phyloP scores from a whole-genome alignment of 768 basidiomycete species.

The Tulasnella sp. region DNA sequence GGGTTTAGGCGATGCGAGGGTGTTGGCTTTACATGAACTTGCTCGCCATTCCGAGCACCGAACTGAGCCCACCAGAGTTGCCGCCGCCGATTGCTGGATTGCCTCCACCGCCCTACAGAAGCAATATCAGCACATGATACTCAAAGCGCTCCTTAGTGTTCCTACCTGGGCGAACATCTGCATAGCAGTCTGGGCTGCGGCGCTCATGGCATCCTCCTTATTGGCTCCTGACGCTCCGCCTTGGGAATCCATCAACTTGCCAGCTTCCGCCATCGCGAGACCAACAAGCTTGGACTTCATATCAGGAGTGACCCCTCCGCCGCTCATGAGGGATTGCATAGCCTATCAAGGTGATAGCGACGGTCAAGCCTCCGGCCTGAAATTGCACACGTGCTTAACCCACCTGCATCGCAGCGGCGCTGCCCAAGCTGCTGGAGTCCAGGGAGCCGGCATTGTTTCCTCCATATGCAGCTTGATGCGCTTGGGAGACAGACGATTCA shows the following conservation, averaged over 20 bases:
- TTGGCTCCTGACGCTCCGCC: slow-evolving; percentile 46
- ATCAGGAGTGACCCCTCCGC: background rate
- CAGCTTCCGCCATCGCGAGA: slow-evolving; percentile 71
- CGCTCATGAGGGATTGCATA: slow-evolving; percentile 26
- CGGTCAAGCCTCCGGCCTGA: background rate
- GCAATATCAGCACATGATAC: slow-evolving; percentile 16
- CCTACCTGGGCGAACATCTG: slow-evolving; percentile 51
- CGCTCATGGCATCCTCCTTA: slow-evolving; percentile 69
- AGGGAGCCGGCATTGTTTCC: background rate
- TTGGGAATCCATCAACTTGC: slow-evolving; percentile 60
- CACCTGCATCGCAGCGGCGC: slow-evolving; percentile 13
- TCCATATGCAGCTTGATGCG: slow-evolving; percentile 1
- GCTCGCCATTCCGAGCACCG: background rate
- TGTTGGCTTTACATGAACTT: background rate
- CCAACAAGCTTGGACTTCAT: slow-evolving; percentile 48
- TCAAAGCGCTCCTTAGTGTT: slow-evolving; percentile 9
- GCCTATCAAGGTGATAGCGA: background rate
- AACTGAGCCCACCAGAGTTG: background rate
- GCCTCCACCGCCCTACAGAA: slow-evolving; percentile 31
- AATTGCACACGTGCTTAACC: background rate
- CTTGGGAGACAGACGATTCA: slow-evolving; percentile 5
- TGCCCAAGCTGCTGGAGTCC: slow-evolving; percentile 1
- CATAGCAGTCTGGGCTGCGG: slow-evolving; percentile 77
- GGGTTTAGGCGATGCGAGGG: background rate
- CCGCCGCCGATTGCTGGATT: slow-evolving; percentile 1